A percentile compares a stretch with the other conserved stretches of the same genome.
phyloP scores from a whole-genome alignment of 2,329 filamentous ascomycete genomes.

The Colletotrichum tamarilloi region DNA sequence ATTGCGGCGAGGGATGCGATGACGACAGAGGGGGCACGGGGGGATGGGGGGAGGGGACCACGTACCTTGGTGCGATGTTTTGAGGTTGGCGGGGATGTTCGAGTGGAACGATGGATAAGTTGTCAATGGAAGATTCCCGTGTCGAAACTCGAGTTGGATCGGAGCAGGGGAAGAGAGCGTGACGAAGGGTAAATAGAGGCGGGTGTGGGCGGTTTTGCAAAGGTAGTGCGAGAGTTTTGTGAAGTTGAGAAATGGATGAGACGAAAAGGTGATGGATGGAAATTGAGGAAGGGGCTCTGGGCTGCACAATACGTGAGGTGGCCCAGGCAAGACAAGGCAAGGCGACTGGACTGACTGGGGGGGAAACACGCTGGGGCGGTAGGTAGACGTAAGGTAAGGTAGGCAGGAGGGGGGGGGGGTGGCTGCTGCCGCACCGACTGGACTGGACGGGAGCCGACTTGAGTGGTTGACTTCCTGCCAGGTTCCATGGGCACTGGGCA shows the following conservation, averaged over 20 bases:
- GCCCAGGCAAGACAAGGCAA: slow-evolving; percentile 34
- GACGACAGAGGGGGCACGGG: slow-evolving; percentile 53
- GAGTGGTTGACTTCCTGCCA: slow-evolving; percentile 17
- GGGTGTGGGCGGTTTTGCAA: slow-evolving; percentile 41
- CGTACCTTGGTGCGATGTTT: slow-evolving; percentile 38
- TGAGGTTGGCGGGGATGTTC: slow-evolving; percentile 33
- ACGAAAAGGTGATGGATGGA: slow-evolving; percentile 46
- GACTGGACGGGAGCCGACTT: slow-evolving; percentile 23
- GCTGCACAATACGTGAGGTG: slow-evolving; percentile 37
- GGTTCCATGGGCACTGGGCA: slow-evolving; percentile 22
- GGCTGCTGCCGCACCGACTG: slow-evolving; percentile 18
- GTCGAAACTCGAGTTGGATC: slow-evolving; percentile 23
- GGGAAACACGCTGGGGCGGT: not conserved
- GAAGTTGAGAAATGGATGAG: slow-evolving; percentile 45
- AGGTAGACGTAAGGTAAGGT: too few species aligned
- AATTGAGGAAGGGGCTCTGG: slow-evolving; percentile 46
- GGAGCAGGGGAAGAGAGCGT: slow-evolving; percentile 35
- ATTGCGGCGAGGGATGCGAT: slow-evolving; percentile 46
- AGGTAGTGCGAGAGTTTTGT: slow-evolving; percentile 40
- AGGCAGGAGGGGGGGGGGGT: not conserved
- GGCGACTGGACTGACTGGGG: slow-evolving; percentile 26
- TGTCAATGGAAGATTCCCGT: slow-evolving; percentile 25
- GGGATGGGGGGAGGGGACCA: slow-evolving; percentile 33
- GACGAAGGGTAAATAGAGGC: slow-evolving; percentile 28
- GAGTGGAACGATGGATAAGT: slow-evolving; percentile 29